Evolutionary conservation across 169 alveolate genomes (phyloP).

Genomic region (Cryptosporidium canis): DNA sequence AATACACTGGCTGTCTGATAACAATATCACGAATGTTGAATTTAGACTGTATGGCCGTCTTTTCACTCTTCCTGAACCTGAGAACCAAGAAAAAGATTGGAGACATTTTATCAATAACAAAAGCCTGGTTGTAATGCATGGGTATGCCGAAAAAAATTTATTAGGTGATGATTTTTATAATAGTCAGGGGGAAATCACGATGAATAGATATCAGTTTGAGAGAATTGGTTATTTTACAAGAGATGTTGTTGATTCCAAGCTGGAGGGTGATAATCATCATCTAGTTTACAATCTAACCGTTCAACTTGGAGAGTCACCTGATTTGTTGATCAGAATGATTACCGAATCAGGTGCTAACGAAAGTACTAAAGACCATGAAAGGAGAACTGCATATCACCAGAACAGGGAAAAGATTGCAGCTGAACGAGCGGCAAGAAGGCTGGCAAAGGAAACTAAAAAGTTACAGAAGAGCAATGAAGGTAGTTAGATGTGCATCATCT

Average conservation of each 20-base stretch:
- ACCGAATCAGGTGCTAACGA: slow-evolving; percentile 50
- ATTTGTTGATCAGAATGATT: slow-evolving; percentile 14
- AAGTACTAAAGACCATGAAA: slow-evolving; percentile 13
- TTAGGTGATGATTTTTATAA: slow-evolving; percentile 21
- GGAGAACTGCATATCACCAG: slow-evolving; percentile 22
- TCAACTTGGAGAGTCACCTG: slow-evolving; percentile 54
- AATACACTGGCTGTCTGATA: slow-evolving; percentile 52
- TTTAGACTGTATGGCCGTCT: slow-evolving; percentile 82
- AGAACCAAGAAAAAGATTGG: slow-evolving; percentile 76
- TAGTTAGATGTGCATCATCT: background rate
- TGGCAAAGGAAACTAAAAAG: background rate
- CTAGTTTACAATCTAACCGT: slow-evolving; percentile 41
- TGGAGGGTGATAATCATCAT: background rate
- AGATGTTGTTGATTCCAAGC: slow-evolving; percentile 37
- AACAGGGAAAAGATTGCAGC: slow-evolving; percentile 58
- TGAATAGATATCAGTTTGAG: slow-evolving; percentile 86
- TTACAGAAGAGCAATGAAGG: background rate
- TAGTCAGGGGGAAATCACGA: slow-evolving; percentile 76
- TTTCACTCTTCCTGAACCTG: slow-evolving; percentile 79
- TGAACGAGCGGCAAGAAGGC: slow-evolving; percentile 44
- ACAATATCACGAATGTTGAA: slow-evolving; percentile 32
- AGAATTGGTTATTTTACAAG: slow-evolving; percentile 86
- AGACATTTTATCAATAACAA: slow-evolving; percentile 79
- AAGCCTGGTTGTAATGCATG: slow-evolving; percentile 39
- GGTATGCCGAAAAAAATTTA: slow-evolving; percentile 31